Percentiles rank a stretch among this genome's conserved stretches.
Conservation (phyloP, 176 grass and related monocot genomes). For the Guadua angustifolia region DNA sequence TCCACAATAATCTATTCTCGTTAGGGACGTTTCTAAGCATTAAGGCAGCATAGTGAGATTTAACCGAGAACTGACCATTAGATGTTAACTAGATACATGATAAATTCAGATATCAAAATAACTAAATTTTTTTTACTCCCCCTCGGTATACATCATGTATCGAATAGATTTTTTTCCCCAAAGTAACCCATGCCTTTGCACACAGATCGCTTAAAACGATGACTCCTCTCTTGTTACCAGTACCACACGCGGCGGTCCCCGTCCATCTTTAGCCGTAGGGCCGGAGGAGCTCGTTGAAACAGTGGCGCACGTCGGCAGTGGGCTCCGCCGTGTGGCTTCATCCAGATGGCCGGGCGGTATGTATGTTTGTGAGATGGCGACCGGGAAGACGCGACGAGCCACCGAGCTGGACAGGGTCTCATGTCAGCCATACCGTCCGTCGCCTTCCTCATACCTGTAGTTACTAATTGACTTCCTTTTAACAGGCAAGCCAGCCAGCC, state of each 20-base stretch:
- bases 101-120: no score
- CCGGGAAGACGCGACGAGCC: neutral
- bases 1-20: no score
- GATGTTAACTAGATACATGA: no score
- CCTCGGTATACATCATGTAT: no score
- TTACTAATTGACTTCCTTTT: conserved; percentile 23
- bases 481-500: conserved; percentile 34
- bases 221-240: no score
- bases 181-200: conserved; percentile 16
- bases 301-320: neutral
- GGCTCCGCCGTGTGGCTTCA: conserved; percentile 19
- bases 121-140: no score
- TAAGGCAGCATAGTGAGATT: no score
- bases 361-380: neutral
- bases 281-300: neutral
- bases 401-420: conserved; percentile 33
- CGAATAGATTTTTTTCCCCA: no score
- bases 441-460: conserved; percentile 43
- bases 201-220: neutral
- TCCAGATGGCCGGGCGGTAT: neutral
- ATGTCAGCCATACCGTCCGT: conserved; percentile 38
- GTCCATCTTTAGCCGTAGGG: neutral
- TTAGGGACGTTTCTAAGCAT: no score
- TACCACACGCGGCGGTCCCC: neutral
- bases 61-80: no score